phyloP scores from a whole-genome alignment of 305 asterid genomes.

The Nicotiana rustica region DNA sequence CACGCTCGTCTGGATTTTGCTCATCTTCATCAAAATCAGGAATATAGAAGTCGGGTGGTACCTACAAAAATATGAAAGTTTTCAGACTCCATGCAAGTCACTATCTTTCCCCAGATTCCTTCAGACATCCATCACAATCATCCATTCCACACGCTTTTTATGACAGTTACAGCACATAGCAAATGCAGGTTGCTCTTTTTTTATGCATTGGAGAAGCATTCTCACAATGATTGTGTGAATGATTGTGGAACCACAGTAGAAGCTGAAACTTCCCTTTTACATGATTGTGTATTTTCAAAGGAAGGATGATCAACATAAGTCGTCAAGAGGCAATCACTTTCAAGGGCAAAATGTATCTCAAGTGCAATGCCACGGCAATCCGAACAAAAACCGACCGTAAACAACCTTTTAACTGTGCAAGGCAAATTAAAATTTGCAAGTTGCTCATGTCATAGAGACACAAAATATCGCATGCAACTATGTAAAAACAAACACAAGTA shows the following conservation, averaged over 20 bases:
- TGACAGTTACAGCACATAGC: neutral
- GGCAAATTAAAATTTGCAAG: neutral
- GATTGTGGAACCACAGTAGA: neutral
- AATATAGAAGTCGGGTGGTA: slow-evolving; percentile 92
- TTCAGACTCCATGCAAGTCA: slow-evolving; percentile 19
- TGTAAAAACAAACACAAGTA: neutral
- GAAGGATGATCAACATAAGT: neutral
- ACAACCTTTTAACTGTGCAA: neutral
- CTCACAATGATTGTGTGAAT: neutral
- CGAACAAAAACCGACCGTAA: neutral
- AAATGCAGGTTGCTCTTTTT: neutral
- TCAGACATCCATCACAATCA: slow-evolving; percentile 14
- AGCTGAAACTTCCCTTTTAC: slow-evolving; percentile 28
- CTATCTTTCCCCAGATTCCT: neutral
- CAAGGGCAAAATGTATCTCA: neutral
- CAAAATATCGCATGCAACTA: neutral
- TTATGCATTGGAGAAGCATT: neutral
- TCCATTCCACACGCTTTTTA: neutral
- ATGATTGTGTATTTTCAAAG: neutral
- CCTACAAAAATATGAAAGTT: slow-evolving; percentile 52
- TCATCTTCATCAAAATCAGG: slow-evolving; percentile 94
- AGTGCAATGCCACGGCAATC: neutral
- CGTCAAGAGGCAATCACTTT: neutral
- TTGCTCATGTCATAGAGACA: neutral
- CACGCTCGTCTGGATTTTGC: slow-evolving; percentile 89